Base-by-base conservation (phyloP, 1,284 basidiomycete genomes). In the Rhizopogon parksii region DNA sequence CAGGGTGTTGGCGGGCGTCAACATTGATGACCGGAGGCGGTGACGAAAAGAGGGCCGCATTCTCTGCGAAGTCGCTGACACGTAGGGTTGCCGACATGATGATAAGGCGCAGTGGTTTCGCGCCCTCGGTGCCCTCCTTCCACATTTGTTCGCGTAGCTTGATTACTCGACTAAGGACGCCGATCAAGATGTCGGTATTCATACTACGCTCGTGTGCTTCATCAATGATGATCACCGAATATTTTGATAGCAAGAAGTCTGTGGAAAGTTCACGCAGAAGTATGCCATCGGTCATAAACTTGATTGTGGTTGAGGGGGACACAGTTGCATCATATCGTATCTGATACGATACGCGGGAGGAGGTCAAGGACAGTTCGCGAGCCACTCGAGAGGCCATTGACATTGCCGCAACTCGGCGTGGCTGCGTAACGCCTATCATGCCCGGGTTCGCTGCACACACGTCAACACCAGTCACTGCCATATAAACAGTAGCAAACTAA, bases 201-300 rank as follows among this genome's bases (percentile, higher is more conserved):
- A 99, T 91, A 59, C 93, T 96, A 54, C 96, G 76, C 68, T 99
- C 96, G 70, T 99, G 96, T 0, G 96, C 96, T 70, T 99, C 96
- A 60, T 99, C 96, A 50, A 97, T 88, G 53, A 99, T 88, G 57
- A 99, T 83, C 32, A 96, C 88, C 21, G 91, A 94, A 68, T 99
- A 99, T 65, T 87, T 91, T 48, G 75, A 82, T 14, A 99, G 75
- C 30, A 97, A 68, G 64, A 99, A 95, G 65, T 99, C 95, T 12
- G 80, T 82, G 0, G 92, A 87, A 19, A 99, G 76, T 68, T 99
- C 96, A 52, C 96, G 85, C 9, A 99, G 75, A 21, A 99, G 73
- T 12, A 99, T 93, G 75, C 96, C 96, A 62, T 99, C 96, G 2
- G 96, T 99, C 95, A 99, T 99, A 75, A 99, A 99, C 69, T 99